Conservation (phyloP, 345 rosid species). For the Brassica napus region DNA sequence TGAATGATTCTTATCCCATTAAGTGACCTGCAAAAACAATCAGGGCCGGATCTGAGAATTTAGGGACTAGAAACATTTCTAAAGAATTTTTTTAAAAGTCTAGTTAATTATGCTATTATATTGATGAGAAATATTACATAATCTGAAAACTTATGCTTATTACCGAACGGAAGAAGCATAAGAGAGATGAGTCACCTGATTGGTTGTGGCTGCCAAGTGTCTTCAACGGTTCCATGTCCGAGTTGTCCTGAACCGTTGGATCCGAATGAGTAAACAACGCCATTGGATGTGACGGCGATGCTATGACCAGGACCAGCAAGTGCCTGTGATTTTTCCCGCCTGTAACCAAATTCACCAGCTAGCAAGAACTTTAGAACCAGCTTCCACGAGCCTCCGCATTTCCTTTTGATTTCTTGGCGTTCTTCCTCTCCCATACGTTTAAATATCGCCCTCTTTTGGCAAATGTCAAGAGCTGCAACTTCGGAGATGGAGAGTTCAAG, state of each 20-base stretch:
- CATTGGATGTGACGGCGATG: slow-evolving; percentile 75
- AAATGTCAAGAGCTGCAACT: slow-evolving; percentile 96
- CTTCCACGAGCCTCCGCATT: slow-evolving; percentile 96
- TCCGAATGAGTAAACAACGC: slow-evolving; percentile 81
- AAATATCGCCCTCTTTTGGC: slow-evolving; percentile 83
- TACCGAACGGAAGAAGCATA: not conserved
- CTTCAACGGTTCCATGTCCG: slow-evolving; percentile 83
- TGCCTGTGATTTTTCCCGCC: slow-evolving; percentile 94
- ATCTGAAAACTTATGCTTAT: no score
- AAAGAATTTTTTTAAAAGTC: no score
- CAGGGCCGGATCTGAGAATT: no score
- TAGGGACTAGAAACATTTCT: no score
- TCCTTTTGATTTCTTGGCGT: slow-evolving; percentile 62
- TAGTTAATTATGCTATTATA: no score
- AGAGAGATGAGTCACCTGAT: slow-evolving; percentile 61
- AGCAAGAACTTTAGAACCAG: slow-evolving; percentile 77
- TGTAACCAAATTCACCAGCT: slow-evolving; percentile 80
- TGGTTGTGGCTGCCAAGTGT: slow-evolving; percentile 73
- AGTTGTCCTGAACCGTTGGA: slow-evolving; percentile 87
- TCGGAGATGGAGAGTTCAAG: slow-evolving; percentile 74
- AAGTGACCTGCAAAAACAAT: slow-evolving; percentile 73
- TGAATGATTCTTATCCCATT: slow-evolving; percentile 89
- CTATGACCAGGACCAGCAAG: slow-evolving; percentile 96
- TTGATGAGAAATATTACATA: no score
- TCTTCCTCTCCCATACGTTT: slow-evolving; percentile 72